These are phyloP conservation scores for Linanthus parryae DNA, from an alignment of 148 eudicot genomes.

Conservation along the genomic window DNA sequence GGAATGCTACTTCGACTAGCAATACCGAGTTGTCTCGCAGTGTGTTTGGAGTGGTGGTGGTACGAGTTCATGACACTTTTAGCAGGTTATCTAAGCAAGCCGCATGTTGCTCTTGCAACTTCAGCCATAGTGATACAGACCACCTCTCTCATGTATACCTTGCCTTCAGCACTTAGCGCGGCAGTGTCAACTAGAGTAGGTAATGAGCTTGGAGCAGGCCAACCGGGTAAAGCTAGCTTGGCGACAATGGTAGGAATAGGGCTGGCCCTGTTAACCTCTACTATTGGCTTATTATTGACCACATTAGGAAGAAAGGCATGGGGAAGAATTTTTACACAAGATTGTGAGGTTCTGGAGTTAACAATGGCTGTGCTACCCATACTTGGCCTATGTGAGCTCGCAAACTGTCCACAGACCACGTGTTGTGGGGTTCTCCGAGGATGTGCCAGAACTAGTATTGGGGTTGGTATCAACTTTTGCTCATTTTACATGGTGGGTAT, in stretches of 20 bases:
- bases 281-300: conserved; percentile 56
- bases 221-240: conserved; percentile 56
- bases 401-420: conserved; percentile 90
- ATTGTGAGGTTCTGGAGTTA: conserved; percentile 58
- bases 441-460: conserved; percentile 63
- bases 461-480: conserved; percentile 67
- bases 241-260: conserved; percentile 48
- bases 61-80: conserved; percentile 83
- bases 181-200: conserved; percentile 80
- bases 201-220: conserved; percentile 82
- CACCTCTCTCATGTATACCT: conserved; percentile 76
- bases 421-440: conserved; percentile 83
- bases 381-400: conserved; percentile 78
- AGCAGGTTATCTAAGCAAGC: conserved; percentile 65
- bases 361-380: conserved; percentile 58
- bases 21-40: conserved; percentile 63
- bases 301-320: conserved; percentile 59
- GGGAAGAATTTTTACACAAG: conserved; percentile 60
- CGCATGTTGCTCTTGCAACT: conserved; percentile 66
- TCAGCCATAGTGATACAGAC: conserved; percentile 84
- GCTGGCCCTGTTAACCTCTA: conserved; percentile 43
- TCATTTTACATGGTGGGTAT: conserved; percentile 76
- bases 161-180: conserved; percentile 74
- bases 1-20: conserved; percentile 59
- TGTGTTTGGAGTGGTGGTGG: conserved; percentile 98